Evolutionary conservation across 768 basidiomycete species (phyloP), one percentile per base, ranked within the genome.

Genomic region (Podaxis rugospora): DNA sequence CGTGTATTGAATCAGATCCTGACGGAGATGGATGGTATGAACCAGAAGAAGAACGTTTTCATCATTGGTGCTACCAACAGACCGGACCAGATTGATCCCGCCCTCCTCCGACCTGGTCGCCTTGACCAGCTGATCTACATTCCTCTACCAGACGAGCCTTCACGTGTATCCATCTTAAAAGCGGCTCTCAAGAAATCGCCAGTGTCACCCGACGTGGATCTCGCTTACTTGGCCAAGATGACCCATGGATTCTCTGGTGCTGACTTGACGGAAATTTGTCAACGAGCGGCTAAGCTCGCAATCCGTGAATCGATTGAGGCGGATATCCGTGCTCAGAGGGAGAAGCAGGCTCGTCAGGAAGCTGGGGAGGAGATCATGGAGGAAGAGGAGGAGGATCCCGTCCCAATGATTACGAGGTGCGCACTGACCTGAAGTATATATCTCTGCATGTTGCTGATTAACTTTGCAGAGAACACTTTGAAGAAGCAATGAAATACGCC

Each of bases 71-170:
- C 95, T 28, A 98, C 95, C 63, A 98, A 98, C 80, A 83, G 95
- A 67, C 95, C 94, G 28, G 95, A 98, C 75, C 93, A 96, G 75
- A 95, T 97, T 69, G 93, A 97, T 71, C 78, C 92, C 49, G 95
- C 95, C 16, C 83, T 95, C 42, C 85, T 95, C 65, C 95, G 95
- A 79, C 95, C 95, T 46, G 97, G 97, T 73, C 96, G 96, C 84
- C 87, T 99, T 56, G 97, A 99, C 74, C 96, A 99, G 76, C 86
- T 99, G 64, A 98, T 98, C 74, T 98, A 98, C 80, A 99, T 99
- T 63, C 97, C 97, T 62, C 86, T 99, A 1, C 97, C 97, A 62
- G 95, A 98, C 76, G 95, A 98, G 76, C 76, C 82, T 2, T 95
- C 93, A 36, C 92, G 97, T 62, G 66, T 95, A 55, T 90, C 92